Conservation (phyloP, 139 green algal species). For the Micractinium sp. region DNA sequence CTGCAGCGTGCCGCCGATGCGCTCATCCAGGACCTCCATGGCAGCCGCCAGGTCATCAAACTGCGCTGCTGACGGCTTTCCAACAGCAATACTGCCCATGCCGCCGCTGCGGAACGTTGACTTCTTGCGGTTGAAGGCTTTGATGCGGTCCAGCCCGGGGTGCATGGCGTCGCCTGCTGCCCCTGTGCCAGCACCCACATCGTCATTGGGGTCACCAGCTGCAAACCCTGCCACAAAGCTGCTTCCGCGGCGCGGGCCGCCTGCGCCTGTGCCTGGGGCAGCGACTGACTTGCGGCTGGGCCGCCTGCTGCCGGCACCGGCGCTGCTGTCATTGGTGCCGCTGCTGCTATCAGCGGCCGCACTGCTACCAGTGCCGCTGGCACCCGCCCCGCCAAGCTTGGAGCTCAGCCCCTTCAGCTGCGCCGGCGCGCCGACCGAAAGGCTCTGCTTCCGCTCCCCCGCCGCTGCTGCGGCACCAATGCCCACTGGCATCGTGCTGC, state of each 20-base stretch:
- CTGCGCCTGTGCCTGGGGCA: neutral
- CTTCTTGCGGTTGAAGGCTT: slow-evolving; percentile 14
- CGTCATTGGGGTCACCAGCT: neutral
- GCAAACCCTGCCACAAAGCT: neutral
- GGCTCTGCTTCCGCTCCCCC: neutral
- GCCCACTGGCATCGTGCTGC: neutral
- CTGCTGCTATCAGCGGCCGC: no score
- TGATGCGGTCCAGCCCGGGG: slow-evolving; percentile 3
- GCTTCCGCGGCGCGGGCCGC: neutral
- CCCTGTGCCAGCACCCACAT: neutral
- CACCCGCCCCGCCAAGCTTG: neutral
- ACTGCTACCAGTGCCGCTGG: neutral
- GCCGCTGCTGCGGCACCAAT: neutral
- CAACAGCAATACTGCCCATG: neutral
- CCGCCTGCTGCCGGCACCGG: neutral
- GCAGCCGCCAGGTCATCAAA: slow-evolving; percentile 24
- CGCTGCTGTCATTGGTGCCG: neutral
- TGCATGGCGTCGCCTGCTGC: neutral
- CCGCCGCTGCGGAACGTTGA: neutral
- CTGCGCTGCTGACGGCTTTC: neutral
- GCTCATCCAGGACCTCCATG: slow-evolving; percentile 35
- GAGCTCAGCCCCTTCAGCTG: neutral
- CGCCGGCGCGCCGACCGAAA: neutral
- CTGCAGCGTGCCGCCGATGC: neutral
- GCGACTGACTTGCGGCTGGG: neutral